Percentiles rank a stretch among this genome's conserved stretches.
Conservation (phyloP, 1,139 yeast genomes). For the Hansenula sp. region DNA sequence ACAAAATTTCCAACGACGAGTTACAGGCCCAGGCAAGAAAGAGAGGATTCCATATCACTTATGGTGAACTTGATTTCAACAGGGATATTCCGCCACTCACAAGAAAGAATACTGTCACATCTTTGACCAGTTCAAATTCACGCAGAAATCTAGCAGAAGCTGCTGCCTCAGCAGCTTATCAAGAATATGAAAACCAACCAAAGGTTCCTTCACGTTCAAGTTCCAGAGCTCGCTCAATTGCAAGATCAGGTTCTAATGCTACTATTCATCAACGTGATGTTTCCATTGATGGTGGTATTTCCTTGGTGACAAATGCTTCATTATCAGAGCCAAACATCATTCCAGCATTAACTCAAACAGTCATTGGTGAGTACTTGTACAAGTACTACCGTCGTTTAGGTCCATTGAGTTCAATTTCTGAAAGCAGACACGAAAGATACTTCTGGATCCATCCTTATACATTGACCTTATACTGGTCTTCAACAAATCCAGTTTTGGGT, state of each 20-base stretch:
- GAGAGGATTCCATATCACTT: conserved; percentile 38
- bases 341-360: conserved; percentile 86
- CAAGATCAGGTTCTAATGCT: conserved; percentile 9
- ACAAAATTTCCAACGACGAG: conserved; percentile 41
- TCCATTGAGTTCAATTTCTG: conserved; percentile 70
- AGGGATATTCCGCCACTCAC: conserved; percentile 12
- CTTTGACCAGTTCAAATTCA: conserved; percentile 18
- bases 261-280: conserved; percentile 13
- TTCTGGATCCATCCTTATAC: conserved; percentile 98
- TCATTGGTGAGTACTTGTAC: conserved; percentile 86
- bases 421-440: conserved; percentile 82
- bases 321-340: conserved; percentile 71
- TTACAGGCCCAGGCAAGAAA: conserved; percentile 41
- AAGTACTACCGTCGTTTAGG: conserved; percentile 82
- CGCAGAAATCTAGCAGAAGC: conserved; percentile 24
- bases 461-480: conserved; percentile 86
- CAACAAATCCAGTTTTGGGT: conserved; percentile 71
- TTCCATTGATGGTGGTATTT: conserved; percentile 31
- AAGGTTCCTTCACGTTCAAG: conserved; percentile 15
- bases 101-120: conserved; percentile 19
- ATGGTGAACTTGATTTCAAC: conserved; percentile 3
- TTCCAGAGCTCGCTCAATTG: conserved; percentile 13
- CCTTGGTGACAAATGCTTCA: conserved; percentile 69
- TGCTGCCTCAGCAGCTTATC: conserved; percentile 23
- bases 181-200: conserved; percentile 21